Conservation (phyloP, 1,284 basidiomycete genomes). For the Hemileia vastatrix region DNA sequence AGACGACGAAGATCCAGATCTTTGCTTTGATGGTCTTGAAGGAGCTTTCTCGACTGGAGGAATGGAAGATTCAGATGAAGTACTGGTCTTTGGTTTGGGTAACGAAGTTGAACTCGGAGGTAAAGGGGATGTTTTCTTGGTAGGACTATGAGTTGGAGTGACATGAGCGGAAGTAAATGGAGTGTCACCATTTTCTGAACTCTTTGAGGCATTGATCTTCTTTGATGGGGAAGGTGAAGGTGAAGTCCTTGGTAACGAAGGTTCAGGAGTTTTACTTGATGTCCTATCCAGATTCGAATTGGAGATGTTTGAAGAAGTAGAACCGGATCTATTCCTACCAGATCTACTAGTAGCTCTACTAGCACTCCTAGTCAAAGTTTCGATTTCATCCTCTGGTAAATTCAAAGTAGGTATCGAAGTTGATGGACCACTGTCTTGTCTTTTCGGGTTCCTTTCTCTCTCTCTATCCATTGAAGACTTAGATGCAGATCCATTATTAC, state of each 20-base stretch:
- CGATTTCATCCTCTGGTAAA: background rate
- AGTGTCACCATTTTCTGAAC: background rate
- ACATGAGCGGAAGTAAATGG: background rate
- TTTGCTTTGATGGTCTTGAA: background rate
- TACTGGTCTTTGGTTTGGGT: background rate
- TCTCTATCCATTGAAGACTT: no score
- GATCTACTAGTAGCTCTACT: background rate
- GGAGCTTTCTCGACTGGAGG: slow-evolving; percentile 1
- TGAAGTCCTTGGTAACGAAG: background rate
- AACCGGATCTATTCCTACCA: background rate
- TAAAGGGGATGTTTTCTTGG: background rate
- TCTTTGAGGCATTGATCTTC: background rate
- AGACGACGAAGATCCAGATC: background rate
- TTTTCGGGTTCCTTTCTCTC: no score
- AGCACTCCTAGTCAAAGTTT: background rate
- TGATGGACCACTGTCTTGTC: background rate
- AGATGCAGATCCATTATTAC: background rate
- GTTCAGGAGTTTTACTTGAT: background rate
- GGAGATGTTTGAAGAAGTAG: background rate
- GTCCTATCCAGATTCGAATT: background rate
- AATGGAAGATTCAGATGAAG: background rate
- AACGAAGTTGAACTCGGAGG: background rate
- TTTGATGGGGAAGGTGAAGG: background rate
- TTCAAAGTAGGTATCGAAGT: background rate
- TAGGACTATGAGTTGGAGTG: background rate